Base-by-base conservation (phyloP, 129 eudicot species). In the Artemisia tridentata region DNA sequence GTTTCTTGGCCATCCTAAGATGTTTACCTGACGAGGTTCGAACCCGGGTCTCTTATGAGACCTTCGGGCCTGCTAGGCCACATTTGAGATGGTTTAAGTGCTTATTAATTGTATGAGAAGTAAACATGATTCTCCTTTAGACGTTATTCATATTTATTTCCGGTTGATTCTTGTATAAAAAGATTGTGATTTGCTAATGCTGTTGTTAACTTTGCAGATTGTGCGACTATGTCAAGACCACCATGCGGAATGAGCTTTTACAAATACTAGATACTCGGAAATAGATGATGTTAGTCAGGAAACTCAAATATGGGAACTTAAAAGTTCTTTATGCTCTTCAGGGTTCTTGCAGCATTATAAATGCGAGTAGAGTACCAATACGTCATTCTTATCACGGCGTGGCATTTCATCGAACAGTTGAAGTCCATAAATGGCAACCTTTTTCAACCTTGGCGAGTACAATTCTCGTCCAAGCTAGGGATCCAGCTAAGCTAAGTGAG, bases 401-500 rank as follows among this genome's bases (percentile, higher is more conserved):
- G 53, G 25, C 60, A 45, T 71, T 48, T 15, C 66, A 52, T 62
- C 58, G 3, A 25, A 62, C 38, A 8, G n/a, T 43, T 60, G 66
- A 41, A n/a, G 50, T 63, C n/a, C 9, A 10, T 46, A 61, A 17
- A 63, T 69, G 61, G 38, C 80, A 66, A n/a, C 23, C 57, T 53
- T 83, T 83, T 71, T 83, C 97, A 13, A 84, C 88, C 5, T 27
- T 80, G 71, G 76, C 78, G 17, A 83, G 86, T 50, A 85, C 92
- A 15, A 77, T 93, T 48, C 79, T 93, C 7, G 91, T 92, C 47
- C 99, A 90, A 80, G 97, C 97, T 13, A 78, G 87, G 54, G 96
- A 90, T 66, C 86, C 83, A 7, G 96, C 90, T 56, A 93, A 83
- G 76, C 68, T 87, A 45, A 81, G 85, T 21, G 82, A 90, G 71